Conservation (phyloP, 495 filamentous ascomycete genomes). For the Ascodesmis nigricans region DNA sequence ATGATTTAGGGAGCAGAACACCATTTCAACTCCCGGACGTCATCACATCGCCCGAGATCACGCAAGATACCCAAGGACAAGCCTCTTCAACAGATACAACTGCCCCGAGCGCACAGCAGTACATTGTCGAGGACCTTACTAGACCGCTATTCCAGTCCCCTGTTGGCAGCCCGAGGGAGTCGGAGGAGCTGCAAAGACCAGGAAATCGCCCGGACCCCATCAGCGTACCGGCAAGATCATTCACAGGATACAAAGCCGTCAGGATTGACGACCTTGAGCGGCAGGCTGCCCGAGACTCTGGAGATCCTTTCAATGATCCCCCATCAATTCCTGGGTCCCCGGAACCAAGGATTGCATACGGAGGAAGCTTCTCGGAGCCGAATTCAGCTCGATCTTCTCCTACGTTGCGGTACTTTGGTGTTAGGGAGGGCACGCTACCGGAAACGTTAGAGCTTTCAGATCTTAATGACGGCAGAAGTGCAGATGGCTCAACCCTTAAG, state of each 20-base stretch:
- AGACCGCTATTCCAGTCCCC: background rate
- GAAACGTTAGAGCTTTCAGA: slow-evolving; percentile 10
- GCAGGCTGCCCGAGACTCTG: too few relatives aligned
- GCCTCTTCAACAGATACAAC: background rate
- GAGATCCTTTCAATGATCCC: too few relatives aligned
- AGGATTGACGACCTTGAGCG: too few relatives aligned
- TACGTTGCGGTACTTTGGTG: slow-evolving; percentile 5
- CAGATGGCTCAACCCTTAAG: slow-evolving; percentile 4
- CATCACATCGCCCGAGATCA: slow-evolving; percentile 6
- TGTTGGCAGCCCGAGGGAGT: background rate
- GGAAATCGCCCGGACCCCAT: slow-evolving; percentile 1
- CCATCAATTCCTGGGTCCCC: too few relatives aligned
- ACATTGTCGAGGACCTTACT: slow-evolving; percentile 7
- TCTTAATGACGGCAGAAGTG: slow-evolving; percentile 17
- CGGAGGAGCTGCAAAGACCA: slow-evolving; percentile 1
- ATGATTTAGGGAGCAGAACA: slow-evolving; percentile 12
- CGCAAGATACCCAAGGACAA: background rate
- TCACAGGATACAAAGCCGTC: background rate
- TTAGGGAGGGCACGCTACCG: slow-evolving; percentile 8
- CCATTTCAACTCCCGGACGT: slow-evolving; percentile 8
- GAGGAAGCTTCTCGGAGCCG: slow-evolving; percentile 18
- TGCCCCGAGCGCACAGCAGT: slow-evolving; percentile 5
- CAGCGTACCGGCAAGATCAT: slow-evolving; percentile 6
- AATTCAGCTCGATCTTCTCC: slow-evolving; percentile 14
- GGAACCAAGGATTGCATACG: slow-evolving; percentile 9